Percentiles rank a stretch among this genome's conserved stretches.
phyloP scores from a whole-genome alignment of 495 filamentous ascomycete genomes.

The Amorphotheca resinae region DNA sequence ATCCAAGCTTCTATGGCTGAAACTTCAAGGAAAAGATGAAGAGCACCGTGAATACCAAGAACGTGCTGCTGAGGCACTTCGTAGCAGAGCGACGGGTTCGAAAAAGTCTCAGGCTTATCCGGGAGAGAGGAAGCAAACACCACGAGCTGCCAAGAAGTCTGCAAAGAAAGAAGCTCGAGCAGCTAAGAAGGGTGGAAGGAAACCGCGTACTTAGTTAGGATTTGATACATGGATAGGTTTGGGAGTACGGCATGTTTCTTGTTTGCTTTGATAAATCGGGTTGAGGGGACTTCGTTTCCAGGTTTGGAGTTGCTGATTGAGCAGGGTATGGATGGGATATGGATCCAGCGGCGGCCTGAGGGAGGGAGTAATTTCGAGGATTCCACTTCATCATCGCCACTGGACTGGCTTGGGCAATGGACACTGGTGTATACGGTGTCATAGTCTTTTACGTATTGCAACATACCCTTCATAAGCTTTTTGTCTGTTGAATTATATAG shows the following conservation, averaged over 20 bases:
- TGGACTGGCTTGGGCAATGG: conserved; percentile 3
- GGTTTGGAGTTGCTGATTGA: conserved; percentile 11
- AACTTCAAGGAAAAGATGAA: conserved; percentile 17
- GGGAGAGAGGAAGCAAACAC: conserved; percentile 6
- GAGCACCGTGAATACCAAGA: conserved; percentile 16
- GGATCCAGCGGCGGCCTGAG: not conserved
- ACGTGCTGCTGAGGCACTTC: conserved; percentile 9
- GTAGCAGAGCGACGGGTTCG: not conserved
- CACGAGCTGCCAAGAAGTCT: conserved; percentile 7
- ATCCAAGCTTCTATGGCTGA: conserved; percentile 19
- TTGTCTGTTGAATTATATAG: not conserved
- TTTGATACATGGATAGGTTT: conserved; percentile 4
- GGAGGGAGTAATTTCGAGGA: not conserved
- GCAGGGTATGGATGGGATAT: conserved; percentile 2
- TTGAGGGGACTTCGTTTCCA: conserved; percentile 7
- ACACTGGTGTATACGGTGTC: conserved; percentile 8
- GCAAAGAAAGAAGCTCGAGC: conserved; percentile 8
- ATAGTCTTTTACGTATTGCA: conserved; percentile 13
- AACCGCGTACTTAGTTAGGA: conserved; percentile 1
- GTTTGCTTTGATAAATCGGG: conserved; percentile 5
- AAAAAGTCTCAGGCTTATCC: not conserved
- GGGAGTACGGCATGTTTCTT: conserved; percentile 10
- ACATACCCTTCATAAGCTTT: not conserved
- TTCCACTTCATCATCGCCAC: conserved; percentile 2
- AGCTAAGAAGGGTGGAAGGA: conserved; percentile 7